These are phyloP conservation scores for Rubia tinctorum DNA, from an alignment of 305 asterid species.

Conservation along the genomic window DNA sequence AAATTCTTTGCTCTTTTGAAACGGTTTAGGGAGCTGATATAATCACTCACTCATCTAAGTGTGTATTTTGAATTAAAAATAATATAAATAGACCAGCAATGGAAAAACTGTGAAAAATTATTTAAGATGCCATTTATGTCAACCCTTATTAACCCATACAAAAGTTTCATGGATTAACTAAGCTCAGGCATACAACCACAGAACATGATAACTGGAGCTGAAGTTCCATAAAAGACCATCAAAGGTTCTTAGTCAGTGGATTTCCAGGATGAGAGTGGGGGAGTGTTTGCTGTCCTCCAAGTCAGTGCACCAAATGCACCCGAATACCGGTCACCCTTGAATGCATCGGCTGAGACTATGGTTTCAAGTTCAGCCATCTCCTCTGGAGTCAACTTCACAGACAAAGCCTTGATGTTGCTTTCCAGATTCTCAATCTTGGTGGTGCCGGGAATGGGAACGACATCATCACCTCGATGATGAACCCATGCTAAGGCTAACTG, in stretches of 20 bases:
- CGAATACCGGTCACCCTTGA: too few relatives aligned
- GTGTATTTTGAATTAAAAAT: neutral
- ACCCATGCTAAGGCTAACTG: constrained; percentile 15
- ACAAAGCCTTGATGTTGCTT: constrained; percentile 13
- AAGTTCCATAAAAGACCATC: too few relatives aligned
- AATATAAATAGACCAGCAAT: neutral
- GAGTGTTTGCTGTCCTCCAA: too few relatives aligned
- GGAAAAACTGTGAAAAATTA: neutral
- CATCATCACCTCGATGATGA: constrained; percentile 9
- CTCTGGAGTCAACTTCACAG: constrained; percentile 12
- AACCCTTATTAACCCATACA: neutral
- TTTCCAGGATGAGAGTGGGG: too few relatives aligned
- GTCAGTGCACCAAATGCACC: too few relatives aligned
- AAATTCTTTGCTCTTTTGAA: too few relatives aligned
- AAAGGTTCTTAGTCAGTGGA: too few relatives aligned
- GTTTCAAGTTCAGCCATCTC: neutral
- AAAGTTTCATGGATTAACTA: neutral
- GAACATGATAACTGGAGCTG: neutral
- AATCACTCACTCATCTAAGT: too few relatives aligned
- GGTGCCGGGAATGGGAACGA: constrained; percentile 12
- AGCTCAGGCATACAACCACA: neutral
- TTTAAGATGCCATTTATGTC: neutral
- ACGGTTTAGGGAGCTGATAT: too few relatives aligned
- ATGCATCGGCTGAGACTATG: too few relatives aligned
- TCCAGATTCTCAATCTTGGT: constrained; percentile 12